Evolutionary conservation across 768 basidiomycete species (phyloP), one percentile per base, ranked within the genome.

Genomic region (Serendipita indica): DNA sequence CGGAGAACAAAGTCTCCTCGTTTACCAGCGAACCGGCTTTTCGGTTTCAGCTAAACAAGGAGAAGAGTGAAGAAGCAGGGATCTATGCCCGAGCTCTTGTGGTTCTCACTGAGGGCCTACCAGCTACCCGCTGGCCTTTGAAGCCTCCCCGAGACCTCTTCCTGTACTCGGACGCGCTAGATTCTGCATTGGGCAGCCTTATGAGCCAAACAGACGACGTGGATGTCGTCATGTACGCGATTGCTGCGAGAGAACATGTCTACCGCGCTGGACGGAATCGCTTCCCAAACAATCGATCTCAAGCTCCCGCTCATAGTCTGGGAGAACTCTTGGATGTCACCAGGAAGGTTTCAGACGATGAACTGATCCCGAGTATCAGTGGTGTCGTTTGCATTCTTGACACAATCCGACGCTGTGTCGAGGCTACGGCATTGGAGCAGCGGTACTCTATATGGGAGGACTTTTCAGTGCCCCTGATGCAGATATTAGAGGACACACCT

Each of bases 31-130:
- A 30, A 54, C 7, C 32, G 32, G 32, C 32, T 4, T n/a, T 22
- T 30, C 49, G 32, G 32, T 54, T 54, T 28, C 49, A 54, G 22
- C 32, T 54, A 33, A 54, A 54, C 25, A n/a, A 54, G 25, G 49
- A 54, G 49, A 54, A 54, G 49, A 30, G 49, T 13, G 30, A 25
- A 28, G 49, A 54, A 28, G 49, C 49, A 54, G 49, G 49, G 7
- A 18, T 54, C 16, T 54, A 54, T 28, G 49, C 49, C 16, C 22
- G 32, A 28, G 49, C 49, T 4, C 30, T 54, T 16, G 49, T 54
- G 10, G 49, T 18, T 13, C 49, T 54, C 10, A 54, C 25, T 7
- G 49, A 54, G 49, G 30, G 49, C 49, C 49, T 54, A 33, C 49
- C 49, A 5, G 49, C 49, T 20, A 25, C 49, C n/a, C 49, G 49